phyloP scores from a whole-genome alignment of 2,329 filamentous ascomycete genomes.

The Curvularia spicifera region DNA sequence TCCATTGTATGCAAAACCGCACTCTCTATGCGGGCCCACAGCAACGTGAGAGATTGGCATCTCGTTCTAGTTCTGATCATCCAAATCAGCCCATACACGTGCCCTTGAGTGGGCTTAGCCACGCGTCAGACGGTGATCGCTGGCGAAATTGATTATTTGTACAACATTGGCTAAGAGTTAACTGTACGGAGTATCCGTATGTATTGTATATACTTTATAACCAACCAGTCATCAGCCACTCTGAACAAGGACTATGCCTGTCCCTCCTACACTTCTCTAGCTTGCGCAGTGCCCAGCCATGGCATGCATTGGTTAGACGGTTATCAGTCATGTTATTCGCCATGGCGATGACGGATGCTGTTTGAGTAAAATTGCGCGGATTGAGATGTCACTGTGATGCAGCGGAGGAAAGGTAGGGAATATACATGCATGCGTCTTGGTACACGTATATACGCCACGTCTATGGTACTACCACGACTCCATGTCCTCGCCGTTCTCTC shows the following conservation, averaged over 20 bases:
- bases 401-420: too few species aligned
- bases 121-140: neutral
- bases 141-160: neutral
- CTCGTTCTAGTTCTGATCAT: neutral
- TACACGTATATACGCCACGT: too few species aligned
- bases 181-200: neutral
- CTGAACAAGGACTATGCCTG: neutral
- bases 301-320: neutral
- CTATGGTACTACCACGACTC: too few species aligned
- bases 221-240: neutral
- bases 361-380: too few species aligned
- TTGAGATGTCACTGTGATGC: too few species aligned
- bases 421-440: too few species aligned
- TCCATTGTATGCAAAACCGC: neutral
- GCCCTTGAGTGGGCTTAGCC: neutral
- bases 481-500: too few species aligned
- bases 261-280: neutral
- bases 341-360: neutral
- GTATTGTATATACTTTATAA: too few species aligned
- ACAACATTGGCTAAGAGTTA: neutral
- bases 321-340: neutral
- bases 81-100: neutral
- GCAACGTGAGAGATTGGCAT: too few species aligned
- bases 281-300: neutral
- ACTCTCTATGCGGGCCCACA: too few species aligned